Conservation (phyloP, 2,329 filamentous ascomycete genomes). For the Ophiostoma quercus region DNA sequence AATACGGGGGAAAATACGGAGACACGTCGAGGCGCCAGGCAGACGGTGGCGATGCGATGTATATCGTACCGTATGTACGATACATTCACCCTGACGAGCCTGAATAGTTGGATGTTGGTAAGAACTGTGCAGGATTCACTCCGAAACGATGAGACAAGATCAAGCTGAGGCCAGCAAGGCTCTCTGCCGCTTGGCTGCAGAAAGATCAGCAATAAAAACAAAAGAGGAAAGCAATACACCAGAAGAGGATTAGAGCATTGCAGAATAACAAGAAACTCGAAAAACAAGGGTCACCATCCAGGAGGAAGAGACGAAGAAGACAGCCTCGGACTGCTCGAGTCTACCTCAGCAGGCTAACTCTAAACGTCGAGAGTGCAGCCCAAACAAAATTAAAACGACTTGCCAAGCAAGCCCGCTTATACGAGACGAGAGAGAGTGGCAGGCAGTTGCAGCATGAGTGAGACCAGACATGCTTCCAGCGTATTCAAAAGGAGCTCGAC, state of each 20-base stretch:
- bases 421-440: neutral
- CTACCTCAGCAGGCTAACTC: neutral
- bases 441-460: neutral
- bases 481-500: neutral
- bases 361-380: neutral
- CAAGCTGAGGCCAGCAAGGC: neutral
- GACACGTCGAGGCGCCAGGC: neutral
- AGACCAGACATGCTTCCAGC: neutral
- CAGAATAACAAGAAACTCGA: neutral
- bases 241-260: neutral
- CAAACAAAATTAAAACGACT: neutral
- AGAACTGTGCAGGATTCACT: neutral
- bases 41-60: neutral
- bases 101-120: neutral
- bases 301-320: neutral
- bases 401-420: slow-evolving; percentile 9
- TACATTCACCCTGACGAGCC: too few relatives aligned
- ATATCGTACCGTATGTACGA: neutral
- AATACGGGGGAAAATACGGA: neutral
- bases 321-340: neutral
- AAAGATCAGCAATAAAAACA: neutral
- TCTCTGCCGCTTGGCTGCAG: neutral
- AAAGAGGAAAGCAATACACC: neutral
- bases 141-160: neutral
- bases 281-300: neutral